phyloP scores from a whole-genome alignment of 208 protist species.

The Trypanosomatidae sp. region DNA sequence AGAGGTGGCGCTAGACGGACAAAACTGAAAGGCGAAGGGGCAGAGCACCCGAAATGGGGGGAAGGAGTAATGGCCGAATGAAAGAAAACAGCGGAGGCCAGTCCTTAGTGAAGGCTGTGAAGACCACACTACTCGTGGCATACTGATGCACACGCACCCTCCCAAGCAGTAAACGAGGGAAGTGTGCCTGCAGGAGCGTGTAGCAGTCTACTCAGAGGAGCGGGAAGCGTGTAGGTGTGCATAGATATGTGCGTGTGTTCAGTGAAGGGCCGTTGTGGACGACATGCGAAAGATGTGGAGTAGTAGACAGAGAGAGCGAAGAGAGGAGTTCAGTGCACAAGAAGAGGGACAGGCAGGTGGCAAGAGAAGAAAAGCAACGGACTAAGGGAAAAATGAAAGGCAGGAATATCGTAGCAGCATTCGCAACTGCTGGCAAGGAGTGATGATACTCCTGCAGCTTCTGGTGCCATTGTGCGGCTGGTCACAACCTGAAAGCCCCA shows the following conservation, averaged over 20 bases:
- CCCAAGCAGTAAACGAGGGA: not conserved
- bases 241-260: not conserved
- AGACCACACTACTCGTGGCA: not conserved
- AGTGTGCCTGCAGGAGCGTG: not conserved
- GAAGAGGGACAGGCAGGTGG: not conserved
- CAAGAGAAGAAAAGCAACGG: not conserved
- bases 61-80: not conserved
- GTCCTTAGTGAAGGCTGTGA: not conserved
- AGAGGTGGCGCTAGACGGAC: not conserved
- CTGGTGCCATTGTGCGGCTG: not conserved
- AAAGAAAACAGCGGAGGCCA: not conserved
- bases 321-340: not conserved
- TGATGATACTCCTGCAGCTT: not conserved
- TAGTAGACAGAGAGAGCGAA: not conserved
- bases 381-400: conserved; percentile 3
- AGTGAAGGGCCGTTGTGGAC: not conserved
- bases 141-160: not conserved
- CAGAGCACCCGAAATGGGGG: not conserved
- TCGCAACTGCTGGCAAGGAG: not conserved
- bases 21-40: not conserved
- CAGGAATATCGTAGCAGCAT: not conserved
- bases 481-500: not conserved
- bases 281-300: not conserved
- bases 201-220: not conserved
- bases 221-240: not conserved